These are phyloP conservation scores for Xylaria grammica DNA, from an alignment of 495 filamentous ascomycete genomes.

Conservation along the genomic window DNA sequence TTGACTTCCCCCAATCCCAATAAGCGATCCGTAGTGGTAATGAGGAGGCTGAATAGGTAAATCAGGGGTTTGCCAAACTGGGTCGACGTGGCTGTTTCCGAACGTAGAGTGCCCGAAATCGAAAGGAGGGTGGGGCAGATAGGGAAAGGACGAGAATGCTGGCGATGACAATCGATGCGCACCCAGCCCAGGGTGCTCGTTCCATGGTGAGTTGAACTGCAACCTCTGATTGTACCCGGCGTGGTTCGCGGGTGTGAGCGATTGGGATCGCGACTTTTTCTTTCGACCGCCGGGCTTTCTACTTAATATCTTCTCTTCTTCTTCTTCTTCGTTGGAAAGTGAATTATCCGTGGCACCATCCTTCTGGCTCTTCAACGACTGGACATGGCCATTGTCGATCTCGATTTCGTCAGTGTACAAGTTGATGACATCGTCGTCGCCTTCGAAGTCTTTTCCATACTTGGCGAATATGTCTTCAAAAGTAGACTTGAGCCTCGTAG, in stretches of 20 bases:
- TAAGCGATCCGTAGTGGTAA: constrained; percentile 17
- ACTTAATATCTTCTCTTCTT: constrained; percentile 29
- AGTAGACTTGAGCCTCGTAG: constrained; percentile 71
- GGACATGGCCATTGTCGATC: constrained; percentile 85
- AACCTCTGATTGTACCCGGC: neutral
- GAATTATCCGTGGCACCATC: constrained; percentile 38
- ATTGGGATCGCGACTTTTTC: constrained; percentile 21
- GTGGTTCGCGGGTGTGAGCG: constrained; percentile 19
- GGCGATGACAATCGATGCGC: constrained; percentile 16
- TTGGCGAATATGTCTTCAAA: constrained; percentile 90
- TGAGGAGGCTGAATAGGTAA: constrained; percentile 22
- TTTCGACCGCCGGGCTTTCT: constrained; percentile 13
- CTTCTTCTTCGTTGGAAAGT: constrained; percentile 31
- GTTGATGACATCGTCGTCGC: constrained; percentile 82
- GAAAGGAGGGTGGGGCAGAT: constrained; percentile 16
- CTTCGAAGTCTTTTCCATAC: constrained; percentile 81
- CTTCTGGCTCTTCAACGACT: constrained; percentile 58
- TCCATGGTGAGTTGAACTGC: constrained; percentile 10
- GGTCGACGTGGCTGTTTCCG: constrained; percentile 24
- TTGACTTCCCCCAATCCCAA: neutral
- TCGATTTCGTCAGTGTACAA: constrained; percentile 76
- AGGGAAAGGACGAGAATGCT: constrained; percentile 22
- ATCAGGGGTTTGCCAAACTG: constrained; percentile 35
- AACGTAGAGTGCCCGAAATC: constrained; percentile 24
- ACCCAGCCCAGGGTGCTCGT: neutral